Evolutionary conservation across 148 eudicot genomes (phyloP), one percentile per base, ranked within the genome.

Genomic region (Hydrangea macrophylla): DNA sequence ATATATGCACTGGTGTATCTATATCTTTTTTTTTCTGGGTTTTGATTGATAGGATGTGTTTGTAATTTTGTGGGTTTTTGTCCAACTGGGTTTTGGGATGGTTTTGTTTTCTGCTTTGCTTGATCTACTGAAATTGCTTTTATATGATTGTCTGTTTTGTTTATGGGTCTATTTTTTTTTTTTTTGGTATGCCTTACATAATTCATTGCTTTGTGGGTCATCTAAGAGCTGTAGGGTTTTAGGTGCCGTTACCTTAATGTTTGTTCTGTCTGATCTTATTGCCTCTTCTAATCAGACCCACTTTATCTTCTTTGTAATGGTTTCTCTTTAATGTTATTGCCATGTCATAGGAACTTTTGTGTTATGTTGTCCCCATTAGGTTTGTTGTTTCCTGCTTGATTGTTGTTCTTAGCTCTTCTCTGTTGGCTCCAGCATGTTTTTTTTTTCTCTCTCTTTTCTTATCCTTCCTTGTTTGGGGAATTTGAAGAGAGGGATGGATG

Each of bases 31-130:
- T 48, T 60, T 36, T 55, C 27, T 13, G 58, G 66, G 55, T 28
- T 36, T 67, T 65, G 10, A 24, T 55, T 22, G 25, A 35, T 57
- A 57, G 65, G 57, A 51, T 45, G n/a, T 9, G 2, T 44, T 33
- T 40, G 37, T 24, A 20, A 55, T 58, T 61, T n/a, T 55, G 54
- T 40, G 40, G 33, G n/a, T n/a, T n/a, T 63, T 70, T 70, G 22
- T 61, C 25, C 37, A 62, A 11, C 26, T 71, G 55, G 55, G 53
- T 20, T 5, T 18, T 48, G 5, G 39, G 53, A n/a, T 30, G 20
- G 1, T 20, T 62, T 12, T 9, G 5, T 59, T 35, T 6, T 33
- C n/a, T 62, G 53, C 11, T 59, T 10, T 9, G 40, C 39, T 59
- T 59, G 20, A 37, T 7, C 37, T 62, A 0, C 10, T 37, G 31